Conservation (phyloP, 306 rosid genomes). For the Trifolium dubium region DNA sequence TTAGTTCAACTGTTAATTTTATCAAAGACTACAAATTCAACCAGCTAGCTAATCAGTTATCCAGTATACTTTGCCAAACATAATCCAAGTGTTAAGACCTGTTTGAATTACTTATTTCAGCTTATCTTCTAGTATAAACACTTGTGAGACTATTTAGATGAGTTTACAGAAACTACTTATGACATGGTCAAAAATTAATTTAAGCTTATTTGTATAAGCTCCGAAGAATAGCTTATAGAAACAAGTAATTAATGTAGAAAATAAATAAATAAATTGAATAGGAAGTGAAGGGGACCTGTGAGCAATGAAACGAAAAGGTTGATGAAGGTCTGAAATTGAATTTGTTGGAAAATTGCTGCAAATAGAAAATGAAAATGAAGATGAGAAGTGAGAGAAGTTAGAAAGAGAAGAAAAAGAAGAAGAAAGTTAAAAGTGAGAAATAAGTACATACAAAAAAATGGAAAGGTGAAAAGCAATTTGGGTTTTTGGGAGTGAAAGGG, state of each 20-base stretch:
- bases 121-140: not conserved
- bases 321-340: constrained; percentile 15
- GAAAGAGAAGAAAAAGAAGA: not conserved
- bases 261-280: not conserved
- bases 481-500: constrained; percentile 20
- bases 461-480: constrained; percentile 3
- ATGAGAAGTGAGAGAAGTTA: not conserved
- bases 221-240: not conserved
- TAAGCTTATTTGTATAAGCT: not conserved
- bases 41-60: too few relatives aligned
- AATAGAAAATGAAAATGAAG: not conserved
- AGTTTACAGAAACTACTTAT: not conserved
- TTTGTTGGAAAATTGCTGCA: constrained; percentile 36
- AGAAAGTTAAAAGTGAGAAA: not conserved
- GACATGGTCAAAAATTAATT: not conserved
- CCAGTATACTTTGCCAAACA: too few relatives aligned
- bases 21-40: too few relatives aligned
- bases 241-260: not conserved
- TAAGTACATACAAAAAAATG: constrained; percentile 27
- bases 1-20: too few relatives aligned
- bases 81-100: too few relatives aligned
- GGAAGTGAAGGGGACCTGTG: constrained; percentile 40
- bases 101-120: not conserved
- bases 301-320: constrained; percentile 32
- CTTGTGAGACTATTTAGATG: not conserved